Percentiles rank a stretch among this genome's conserved stretches.
Evolutionary conservation across 2,329 filamentous ascomycete genomes (phyloP).

Genomic region (Iodosphaeria phyllophila): DNA sequence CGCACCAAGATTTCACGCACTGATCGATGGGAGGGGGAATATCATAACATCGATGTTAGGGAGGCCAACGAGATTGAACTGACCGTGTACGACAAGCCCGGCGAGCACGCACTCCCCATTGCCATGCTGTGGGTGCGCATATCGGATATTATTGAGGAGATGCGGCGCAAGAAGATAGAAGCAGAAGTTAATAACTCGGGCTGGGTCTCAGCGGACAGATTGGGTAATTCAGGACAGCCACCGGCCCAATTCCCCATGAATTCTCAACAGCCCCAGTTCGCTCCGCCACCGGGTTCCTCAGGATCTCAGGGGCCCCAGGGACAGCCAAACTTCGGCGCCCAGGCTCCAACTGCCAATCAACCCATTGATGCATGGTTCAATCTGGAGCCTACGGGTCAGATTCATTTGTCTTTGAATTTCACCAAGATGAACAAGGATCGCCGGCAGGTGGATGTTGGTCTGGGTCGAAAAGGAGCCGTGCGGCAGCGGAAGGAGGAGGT

Average conservation of each 20-base stretch:
- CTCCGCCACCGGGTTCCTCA: conserved; percentile 23
- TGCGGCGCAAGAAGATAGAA: conserved; percentile 93
- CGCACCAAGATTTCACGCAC: conserved; percentile 70
- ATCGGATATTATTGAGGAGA: conserved; percentile 93
- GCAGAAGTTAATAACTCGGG: conserved; percentile 85
- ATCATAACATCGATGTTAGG: conserved; percentile 83
- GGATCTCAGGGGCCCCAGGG: conserved; percentile 13
- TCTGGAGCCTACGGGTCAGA: conserved; percentile 80
- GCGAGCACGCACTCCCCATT: conserved; percentile 80
- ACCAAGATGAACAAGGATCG: conserved; percentile 76
- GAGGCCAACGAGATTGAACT: conserved; percentile 98
- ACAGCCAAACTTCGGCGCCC: conserved; percentile 12
- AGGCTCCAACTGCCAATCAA: conserved; percentile 29
- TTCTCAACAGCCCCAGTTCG: conserved; percentile 25
- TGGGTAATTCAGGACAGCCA: conserved; percentile 36
- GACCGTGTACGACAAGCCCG: conserved; percentile 90
- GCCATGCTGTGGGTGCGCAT: conserved; percentile 92
- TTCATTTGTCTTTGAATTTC: conserved; percentile 83
- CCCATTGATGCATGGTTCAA: conserved; percentile 93
- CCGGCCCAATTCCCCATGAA: conserved; percentile 42
- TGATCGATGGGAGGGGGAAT: conserved; percentile 83
- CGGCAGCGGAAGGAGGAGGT: conserved; percentile 96
- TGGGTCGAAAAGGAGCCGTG: conserved; percentile 88
- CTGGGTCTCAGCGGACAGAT: conserved; percentile 94
- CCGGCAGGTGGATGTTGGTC: conserved; percentile 67